These are phyloP conservation scores for Zygnema circumcarinatum DNA, from an alignment of 139 green algal species.

Conservation along the genomic window DNA sequence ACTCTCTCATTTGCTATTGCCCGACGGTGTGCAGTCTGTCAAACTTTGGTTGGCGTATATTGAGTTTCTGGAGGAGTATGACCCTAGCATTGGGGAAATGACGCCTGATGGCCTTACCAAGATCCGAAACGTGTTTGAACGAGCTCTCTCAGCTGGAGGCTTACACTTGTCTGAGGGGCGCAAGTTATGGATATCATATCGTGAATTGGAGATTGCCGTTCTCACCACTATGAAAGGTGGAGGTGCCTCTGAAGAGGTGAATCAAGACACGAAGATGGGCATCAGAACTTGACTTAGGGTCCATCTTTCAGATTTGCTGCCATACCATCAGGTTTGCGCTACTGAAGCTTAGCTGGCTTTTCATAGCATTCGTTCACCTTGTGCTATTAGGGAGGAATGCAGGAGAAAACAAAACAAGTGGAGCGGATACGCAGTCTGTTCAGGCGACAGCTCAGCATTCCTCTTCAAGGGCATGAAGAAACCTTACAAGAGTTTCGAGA, in stretches of 20 bases:
- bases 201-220: slow-evolving; percentile 44
- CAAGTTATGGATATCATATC: slow-evolving; percentile 48
- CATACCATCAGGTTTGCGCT: no score
- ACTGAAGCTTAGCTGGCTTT: no score
- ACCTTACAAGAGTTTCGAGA: slow-evolving; percentile 44
- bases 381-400: no score
- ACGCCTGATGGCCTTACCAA: slow-evolving; percentile 22
- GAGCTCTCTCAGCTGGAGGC: slow-evolving; percentile 33
- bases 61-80: slow-evolving; percentile 45
- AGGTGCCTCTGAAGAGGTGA: not conserved
- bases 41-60: slow-evolving; percentile 56
- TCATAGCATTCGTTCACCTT: no score
- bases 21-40: slow-evolving; percentile 51
- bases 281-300: no score
- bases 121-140: slow-evolving; percentile 31
- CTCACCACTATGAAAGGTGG: not conserved
- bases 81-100: not conserved
- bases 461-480: slow-evolving; percentile 29
- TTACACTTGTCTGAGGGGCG: slow-evolving; percentile 47
- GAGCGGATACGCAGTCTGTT: slow-evolving; percentile 40
- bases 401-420: slow-evolving; percentile 53
- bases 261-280: no score
- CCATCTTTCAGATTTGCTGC: no score
- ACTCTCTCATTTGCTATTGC: no score
- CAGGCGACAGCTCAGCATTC: slow-evolving; percentile 53